phyloP scores from a whole-genome alignment of 768 basidiomycete genomes.

The Tylopilus subfusipes region DNA sequence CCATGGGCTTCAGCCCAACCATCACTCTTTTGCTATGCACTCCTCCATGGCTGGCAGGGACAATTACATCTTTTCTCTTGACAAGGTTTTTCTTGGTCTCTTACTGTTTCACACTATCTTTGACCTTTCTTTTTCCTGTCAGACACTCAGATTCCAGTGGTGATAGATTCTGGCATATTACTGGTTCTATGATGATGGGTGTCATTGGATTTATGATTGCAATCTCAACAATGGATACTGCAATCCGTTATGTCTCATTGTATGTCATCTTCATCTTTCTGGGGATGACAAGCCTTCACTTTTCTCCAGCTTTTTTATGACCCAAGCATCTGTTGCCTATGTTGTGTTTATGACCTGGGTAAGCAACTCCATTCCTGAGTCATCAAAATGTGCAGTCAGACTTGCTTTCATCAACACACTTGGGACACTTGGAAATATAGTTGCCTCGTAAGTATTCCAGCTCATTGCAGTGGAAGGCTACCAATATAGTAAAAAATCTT shows the following conservation, averaged over 20 bases:
- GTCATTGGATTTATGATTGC: slow-evolving; percentile 65
- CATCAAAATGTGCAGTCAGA: slow-evolving; percentile 81
- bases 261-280: slow-evolving; percentile 25
- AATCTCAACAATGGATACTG: slow-evolving; percentile 57
- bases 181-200: slow-evolving; percentile 49
- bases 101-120: background rate
- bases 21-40: slow-evolving; percentile 69
- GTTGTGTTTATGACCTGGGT: slow-evolving; percentile 58
- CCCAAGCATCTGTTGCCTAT: slow-evolving; percentile 66
- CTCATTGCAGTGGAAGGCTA: background rate
- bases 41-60: slow-evolving; percentile 68
- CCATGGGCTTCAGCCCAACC: slow-evolving; percentile 61
- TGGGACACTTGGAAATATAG: slow-evolving; percentile 76
- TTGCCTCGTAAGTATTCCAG: slow-evolving; percentile 59
- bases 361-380: slow-evolving; percentile 61
- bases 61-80: slow-evolving; percentile 51
- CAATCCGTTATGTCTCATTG: slow-evolving; percentile 62
- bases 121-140: slow-evolving; percentile 3
- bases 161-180: slow-evolving; percentile 73
- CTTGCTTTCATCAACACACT: slow-evolving; percentile 78
- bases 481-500: background rate
- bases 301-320: slow-evolving; percentile 64
- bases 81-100: slow-evolving; percentile 37
- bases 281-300: background rate
- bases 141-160: slow-evolving; percentile 69